Evolutionary conservation across 192 early-diverging fungal genomes (phyloP).

Genomic region (Podila clonocystis): DNA sequence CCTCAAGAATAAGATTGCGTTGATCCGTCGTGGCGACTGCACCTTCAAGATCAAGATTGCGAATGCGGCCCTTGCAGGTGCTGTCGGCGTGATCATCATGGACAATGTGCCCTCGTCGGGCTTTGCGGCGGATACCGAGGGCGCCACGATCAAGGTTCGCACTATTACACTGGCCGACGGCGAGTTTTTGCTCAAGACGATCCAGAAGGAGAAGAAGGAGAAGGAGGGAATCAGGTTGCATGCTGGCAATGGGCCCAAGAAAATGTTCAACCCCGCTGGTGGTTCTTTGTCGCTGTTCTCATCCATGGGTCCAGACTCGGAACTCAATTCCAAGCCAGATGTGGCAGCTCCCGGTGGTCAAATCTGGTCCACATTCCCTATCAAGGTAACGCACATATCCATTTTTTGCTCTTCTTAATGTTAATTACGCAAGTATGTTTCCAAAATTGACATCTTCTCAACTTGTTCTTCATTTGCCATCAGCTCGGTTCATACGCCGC

Average conservation of each 20-base stretch:
- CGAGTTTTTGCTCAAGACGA: conserved; percentile 55
- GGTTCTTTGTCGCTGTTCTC: conserved; percentile 77
- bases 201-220: conserved; percentile 40
- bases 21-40: conserved; percentile 78
- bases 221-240: conserved; percentile 47
- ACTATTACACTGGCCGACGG: conserved; percentile 63
- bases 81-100: conserved; percentile 73
- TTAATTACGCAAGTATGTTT: too few species aligned
- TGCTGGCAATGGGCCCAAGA: conserved; percentile 58
- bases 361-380: conserved; percentile 70
- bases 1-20: conserved; percentile 60
- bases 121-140: conserved; percentile 23
- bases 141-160: conserved; percentile 63
- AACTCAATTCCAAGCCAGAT: conserved; percentile 73
- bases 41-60: conserved; percentile 70
- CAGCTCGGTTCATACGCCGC: conserved; percentile 61
- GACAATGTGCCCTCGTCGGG: conserved; percentile 47
- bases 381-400: conserved; percentile 45
- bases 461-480: background rate
- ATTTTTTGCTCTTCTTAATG: too few species aligned
- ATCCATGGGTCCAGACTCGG: conserved; percentile 76
- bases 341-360: conserved; percentile 69
- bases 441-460: too few species aligned
- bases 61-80: conserved; percentile 65
- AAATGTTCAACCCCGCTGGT: conserved; percentile 57